Conservation (phyloP, 2,329 filamentous ascomycete genomes). For the Trichoderma simmonsii region DNA sequence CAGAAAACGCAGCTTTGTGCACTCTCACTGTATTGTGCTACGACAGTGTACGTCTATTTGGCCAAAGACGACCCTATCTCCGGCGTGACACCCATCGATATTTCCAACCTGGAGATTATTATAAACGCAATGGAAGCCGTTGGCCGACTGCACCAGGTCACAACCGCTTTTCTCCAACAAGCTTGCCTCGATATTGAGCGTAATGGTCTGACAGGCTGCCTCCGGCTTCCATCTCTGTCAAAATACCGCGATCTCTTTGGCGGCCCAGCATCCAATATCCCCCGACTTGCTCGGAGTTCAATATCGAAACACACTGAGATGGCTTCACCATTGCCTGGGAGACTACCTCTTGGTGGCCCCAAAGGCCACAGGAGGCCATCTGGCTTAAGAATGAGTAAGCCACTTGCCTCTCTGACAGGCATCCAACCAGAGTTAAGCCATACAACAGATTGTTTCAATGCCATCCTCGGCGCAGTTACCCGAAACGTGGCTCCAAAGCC, state of each 20-base stretch:
- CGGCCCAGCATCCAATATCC: conserved; percentile 39
- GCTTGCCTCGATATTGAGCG: conserved; percentile 74
- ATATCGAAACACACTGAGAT: conserved; percentile 41
- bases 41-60: conserved; percentile 78
- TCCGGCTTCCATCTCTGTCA: conserved; percentile 37
- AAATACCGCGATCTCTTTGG: conserved; percentile 33
- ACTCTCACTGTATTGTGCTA: conserved; percentile 81
- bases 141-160: conserved; percentile 70
- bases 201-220: conserved; percentile 39
- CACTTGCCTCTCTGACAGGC: background rate
- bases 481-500: conserved; percentile 29
- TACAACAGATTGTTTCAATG: conserved; percentile 30
- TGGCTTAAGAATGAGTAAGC: conserved; percentile 16
- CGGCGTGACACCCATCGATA: conserved; percentile 47
- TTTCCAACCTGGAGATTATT: conserved; percentile 66
- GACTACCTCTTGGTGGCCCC: conserved; percentile 37
- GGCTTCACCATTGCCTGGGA: conserved; percentile 43
- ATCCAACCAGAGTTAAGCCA: background rate
- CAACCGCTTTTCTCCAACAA: conserved; percentile 81
- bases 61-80: conserved; percentile 64
- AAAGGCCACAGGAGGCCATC: conserved; percentile 19
- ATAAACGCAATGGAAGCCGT: conserved; percentile 75
- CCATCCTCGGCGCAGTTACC: conserved; percentile 33
- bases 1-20: conserved; percentile 46
- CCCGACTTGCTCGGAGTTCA: conserved; percentile 46